phyloP scores from a whole-genome alignment of 441 rosid genomes.

The Geranium incanum region DNA sequence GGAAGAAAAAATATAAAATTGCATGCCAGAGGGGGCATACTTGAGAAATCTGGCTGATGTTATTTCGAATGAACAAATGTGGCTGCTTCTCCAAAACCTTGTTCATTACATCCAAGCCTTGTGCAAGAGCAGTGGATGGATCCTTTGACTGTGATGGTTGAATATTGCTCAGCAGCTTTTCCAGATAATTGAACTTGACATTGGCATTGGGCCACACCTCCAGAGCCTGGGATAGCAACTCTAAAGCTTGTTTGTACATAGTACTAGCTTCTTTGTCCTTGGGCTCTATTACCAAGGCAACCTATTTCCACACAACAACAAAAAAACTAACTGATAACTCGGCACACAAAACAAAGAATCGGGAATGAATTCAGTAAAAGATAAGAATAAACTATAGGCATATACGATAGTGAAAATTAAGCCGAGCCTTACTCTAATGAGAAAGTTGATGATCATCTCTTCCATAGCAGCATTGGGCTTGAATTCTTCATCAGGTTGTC shows the following conservation, averaged over 20 bases:
- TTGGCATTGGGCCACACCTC: slow-evolving; percentile 98
- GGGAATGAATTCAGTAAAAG: not conserved
- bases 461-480: slow-evolving; percentile 99
- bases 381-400: not conserved
- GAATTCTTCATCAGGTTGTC: slow-evolving; percentile 97
- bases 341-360: not conserved
- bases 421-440: slow-evolving; percentile 70
- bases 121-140: slow-evolving; percentile 89
- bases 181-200: slow-evolving; percentile 89
- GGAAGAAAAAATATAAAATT: too few species aligned
- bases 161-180: slow-evolving; percentile 73
- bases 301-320: slow-evolving; percentile 38
- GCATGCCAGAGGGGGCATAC: too few species aligned
- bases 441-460: slow-evolving; percentile 95
- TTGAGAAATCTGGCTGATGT: slow-evolving; percentile 66
- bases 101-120: slow-evolving; percentile 98
- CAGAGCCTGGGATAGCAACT: slow-evolving; percentile 89
- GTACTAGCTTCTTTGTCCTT: slow-evolving; percentile 90
- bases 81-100: slow-evolving; percentile 97
- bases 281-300: slow-evolving; percentile 95
- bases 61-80: slow-evolving; percentile 81
- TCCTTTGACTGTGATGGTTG: slow-evolving; percentile 92
- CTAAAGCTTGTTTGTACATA: slow-evolving; percentile 91
- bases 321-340: not conserved
- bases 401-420: slow-evolving; percentile 8